Evolutionary conservation across 345 rosid species (phyloP).

Genomic region (Turnera subulata): DNA sequence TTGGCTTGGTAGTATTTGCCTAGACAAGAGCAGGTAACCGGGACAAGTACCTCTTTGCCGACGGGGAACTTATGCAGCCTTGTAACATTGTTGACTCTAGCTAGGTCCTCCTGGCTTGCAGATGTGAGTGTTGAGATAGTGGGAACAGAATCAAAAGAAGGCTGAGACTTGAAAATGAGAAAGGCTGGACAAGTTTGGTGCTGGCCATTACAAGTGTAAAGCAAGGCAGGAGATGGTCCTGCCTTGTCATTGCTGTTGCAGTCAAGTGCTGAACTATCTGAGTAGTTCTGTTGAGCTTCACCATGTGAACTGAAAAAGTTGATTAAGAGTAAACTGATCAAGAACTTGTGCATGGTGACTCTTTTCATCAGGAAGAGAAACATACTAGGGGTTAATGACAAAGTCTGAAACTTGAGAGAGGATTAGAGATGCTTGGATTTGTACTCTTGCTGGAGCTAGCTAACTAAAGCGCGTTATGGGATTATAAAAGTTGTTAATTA

Average conservation of each 20-base stretch:
- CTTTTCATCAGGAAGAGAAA: neutral
- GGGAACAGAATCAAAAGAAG: conserved; percentile 31
- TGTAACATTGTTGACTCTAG: conserved; percentile 36
- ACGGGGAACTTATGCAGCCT: conserved; percentile 20
- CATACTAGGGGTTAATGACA: neutral
- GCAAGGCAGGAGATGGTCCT: conserved; percentile 31
- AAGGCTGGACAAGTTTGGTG: conserved; percentile 30
- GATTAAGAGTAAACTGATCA: conserved; percentile 8
- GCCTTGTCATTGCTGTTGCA: conserved; percentile 18
- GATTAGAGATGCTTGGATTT: neutral
- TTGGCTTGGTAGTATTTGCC: conserved; percentile 33
- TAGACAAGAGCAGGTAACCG: conserved; percentile 36
- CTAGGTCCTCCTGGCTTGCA: conserved; percentile 22
- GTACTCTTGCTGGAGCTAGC: neutral
- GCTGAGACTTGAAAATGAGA: conserved; percentile 39
- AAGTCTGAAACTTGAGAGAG: neutral
- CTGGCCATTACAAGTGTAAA: conserved; percentile 42
- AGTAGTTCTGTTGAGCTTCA: conserved; percentile 35
- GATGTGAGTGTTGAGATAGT: conserved; percentile 37
- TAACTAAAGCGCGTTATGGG: neutral
- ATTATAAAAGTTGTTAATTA: too few relatives aligned
- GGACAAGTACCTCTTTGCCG: conserved; percentile 38
- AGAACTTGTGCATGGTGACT: conserved; percentile 9
- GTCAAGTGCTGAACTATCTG: conserved; percentile 19
- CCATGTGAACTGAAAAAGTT: conserved; percentile 1